phyloP scores from a whole-genome alignment of 2,329 filamentous ascomycete species.

The Aspergillus bombycis region DNA sequence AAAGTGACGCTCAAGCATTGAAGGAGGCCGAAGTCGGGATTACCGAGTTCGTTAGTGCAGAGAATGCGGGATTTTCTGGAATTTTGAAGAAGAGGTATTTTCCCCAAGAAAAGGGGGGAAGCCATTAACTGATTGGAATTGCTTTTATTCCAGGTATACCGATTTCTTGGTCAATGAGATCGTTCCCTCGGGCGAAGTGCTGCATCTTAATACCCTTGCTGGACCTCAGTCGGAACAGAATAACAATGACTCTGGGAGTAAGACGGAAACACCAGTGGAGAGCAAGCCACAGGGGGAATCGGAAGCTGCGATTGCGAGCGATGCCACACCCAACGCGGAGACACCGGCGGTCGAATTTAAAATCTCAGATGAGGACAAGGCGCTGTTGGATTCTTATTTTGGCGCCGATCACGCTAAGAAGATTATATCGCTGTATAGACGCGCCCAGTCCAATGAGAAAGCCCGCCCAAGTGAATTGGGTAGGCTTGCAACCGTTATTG shows the following conservation, averaged over 20 bases:
- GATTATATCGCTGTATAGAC: slow-evolving; percentile 60
- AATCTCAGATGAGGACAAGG: slow-evolving; percentile 50
- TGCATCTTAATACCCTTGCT: slow-evolving; percentile 65
- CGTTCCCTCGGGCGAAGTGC: slow-evolving; percentile 70
- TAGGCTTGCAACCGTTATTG: slow-evolving; percentile 55
- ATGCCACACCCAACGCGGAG: slow-evolving; percentile 17
- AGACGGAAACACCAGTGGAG: slow-evolving; percentile 16
- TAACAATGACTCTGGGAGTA: slow-evolving; percentile 14
- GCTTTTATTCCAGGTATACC: slow-evolving; percentile 65
- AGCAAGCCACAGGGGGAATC: slow-evolving; percentile 19
- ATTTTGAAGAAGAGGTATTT: slow-evolving; percentile 67
- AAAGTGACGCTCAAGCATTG: slow-evolving; percentile 34
- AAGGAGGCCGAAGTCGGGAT: slow-evolving; percentile 62
- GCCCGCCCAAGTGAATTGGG: slow-evolving; percentile 61
- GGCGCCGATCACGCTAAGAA: slow-evolving; percentile 53
- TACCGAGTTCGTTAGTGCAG: slow-evolving; percentile 62
- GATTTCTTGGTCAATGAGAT: slow-evolving; percentile 96
- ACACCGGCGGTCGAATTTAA: slow-evolving; percentile 30
- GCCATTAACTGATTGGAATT: slow-evolving; percentile 4
- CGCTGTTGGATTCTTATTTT: slow-evolving; percentile 52
- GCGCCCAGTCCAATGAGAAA: slow-evolving; percentile 56
- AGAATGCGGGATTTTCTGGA: slow-evolving; percentile 63
- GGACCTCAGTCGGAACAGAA: slow-evolving; percentile 27
- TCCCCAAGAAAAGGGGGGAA: background rate
- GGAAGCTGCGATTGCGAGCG: slow-evolving; percentile 15